Conservation (phyloP, 2,329 filamentous ascomycete genomes). For the Hypoxylon sp. region DNA sequence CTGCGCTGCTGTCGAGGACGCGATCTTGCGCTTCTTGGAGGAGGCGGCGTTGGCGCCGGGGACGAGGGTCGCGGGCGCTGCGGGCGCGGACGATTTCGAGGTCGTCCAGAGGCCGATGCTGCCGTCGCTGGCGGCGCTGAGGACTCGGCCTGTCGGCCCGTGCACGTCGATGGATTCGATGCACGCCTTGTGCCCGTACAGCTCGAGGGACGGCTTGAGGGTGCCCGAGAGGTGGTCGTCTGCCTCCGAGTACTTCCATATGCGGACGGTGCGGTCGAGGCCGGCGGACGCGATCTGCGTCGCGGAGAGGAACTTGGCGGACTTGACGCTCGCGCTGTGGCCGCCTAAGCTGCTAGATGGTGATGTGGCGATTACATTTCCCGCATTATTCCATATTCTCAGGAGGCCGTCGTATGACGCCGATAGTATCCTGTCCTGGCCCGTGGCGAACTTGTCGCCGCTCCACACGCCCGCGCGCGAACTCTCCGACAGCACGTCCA, state of each 20-base stretch:
- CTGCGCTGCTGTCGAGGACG: conserved; percentile 68
- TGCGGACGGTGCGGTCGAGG: conserved; percentile 84
- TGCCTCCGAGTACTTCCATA: conserved; percentile 88
- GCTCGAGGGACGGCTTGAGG: conserved; percentile 80
- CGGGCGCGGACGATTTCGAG: conserved; percentile 79
- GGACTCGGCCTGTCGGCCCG: conserved; percentile 77
- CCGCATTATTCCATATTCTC: conserved; percentile 89
- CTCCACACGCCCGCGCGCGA: conserved; percentile 72
- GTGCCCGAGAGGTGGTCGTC: conserved; percentile 69
- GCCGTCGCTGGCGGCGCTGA: conserved; percentile 88
- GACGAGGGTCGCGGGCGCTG: conserved; percentile 76
- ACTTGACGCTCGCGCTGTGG: conserved; percentile 81
- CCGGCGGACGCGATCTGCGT: conserved; percentile 85
- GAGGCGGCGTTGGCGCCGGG: conserved; percentile 72
- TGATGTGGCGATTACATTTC: conserved; percentile 85
- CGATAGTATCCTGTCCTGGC: conserved; percentile 84
- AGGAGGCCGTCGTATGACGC: conserved; percentile 92
- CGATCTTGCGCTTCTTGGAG: conserved; percentile 81
- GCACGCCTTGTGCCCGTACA: conserved; percentile 83
- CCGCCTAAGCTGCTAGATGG: conserved; percentile 74
- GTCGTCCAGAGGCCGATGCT: conserved; percentile 90
- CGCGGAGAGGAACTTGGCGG: conserved; percentile 84
- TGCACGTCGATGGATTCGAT: conserved; percentile 83
- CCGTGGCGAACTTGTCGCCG: conserved; percentile 61
- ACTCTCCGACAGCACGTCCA: conserved; percentile 81